Evolutionary conservation across 1,284 basidiomycete genomes (phyloP).

Genomic region (Exobasidium rhododendri): DNA sequence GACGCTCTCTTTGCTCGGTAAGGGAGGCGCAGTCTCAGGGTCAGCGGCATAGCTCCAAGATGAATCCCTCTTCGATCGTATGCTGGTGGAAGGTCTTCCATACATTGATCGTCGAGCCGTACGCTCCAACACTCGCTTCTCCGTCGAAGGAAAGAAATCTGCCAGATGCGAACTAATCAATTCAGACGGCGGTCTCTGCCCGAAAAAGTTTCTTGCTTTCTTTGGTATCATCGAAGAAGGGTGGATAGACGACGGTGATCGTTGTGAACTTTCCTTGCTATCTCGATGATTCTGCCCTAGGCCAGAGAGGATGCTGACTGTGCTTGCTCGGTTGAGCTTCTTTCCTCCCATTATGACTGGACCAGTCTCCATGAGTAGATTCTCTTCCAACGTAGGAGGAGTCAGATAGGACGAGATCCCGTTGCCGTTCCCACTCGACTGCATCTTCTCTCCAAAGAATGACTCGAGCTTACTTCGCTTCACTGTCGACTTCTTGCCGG

Average conservation of each 20-base stretch:
- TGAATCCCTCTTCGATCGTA: constrained; percentile 43
- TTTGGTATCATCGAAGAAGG: constrained; percentile 26
- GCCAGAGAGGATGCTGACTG: constrained; percentile 87
- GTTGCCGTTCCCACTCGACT: constrained; percentile 17
- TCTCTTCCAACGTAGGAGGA: constrained; percentile 25
- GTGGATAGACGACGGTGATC: neutral
- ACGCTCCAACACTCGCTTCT: constrained; percentile 63
- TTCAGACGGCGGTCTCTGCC: constrained; percentile 93
- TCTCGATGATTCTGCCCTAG: constrained; percentile 58
- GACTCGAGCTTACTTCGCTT: constrained; percentile 58
- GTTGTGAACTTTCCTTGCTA: neutral
- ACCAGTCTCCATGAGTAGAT: constrained; percentile 40
- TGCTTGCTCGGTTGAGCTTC: constrained; percentile 84
- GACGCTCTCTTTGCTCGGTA: constrained; percentile 36
- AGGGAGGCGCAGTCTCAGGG: constrained; percentile 33
- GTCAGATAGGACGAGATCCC: constrained; percentile 4
- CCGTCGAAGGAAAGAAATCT: constrained; percentile 91
- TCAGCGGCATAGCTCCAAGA: constrained; percentile 48
- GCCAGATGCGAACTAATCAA: constrained; percentile 93
- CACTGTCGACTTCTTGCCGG: constrained; percentile 11
- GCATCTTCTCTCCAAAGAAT: constrained; percentile 63
- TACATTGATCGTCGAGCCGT: constrained; percentile 45
- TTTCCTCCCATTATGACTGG: constrained; percentile 57
- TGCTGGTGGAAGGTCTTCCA: constrained; percentile 38
- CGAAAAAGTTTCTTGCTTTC: constrained; percentile 90